Evolutionary conservation across 768 basidiomycete genomes (phyloP), one percentile per base, ranked within the genome.

Genomic region (Atractiella rhizophila): DNA sequence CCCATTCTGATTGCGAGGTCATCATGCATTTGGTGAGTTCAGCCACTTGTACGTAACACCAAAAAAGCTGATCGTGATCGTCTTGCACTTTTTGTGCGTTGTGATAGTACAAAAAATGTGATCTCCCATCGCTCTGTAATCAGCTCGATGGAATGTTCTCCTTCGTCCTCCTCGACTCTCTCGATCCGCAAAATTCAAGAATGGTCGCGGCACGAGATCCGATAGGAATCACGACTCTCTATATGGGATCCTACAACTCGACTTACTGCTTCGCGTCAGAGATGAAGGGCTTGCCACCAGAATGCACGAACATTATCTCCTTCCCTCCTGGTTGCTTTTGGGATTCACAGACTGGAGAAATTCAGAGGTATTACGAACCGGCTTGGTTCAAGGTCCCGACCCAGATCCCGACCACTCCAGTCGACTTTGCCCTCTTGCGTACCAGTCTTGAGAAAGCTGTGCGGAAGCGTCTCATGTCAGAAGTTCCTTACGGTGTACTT

Each of bases 121-220:
- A 64, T 40, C 43, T 47, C 54, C 79, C 70, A 49, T 68, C 68
- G 4, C 63, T 88, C 21, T 80, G 78, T 62, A 61, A 62, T 55
- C 64, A 70, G 55, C 74, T 98, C 44, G 91, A 98, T 56, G 91
- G 91, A 49, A 88, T 98, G 81, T 98, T 98, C 64, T 85, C 88
- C 2, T 98, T 96, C 55, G 77, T 94, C 48, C 69, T 96, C 33
- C 66, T 96, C 44, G 91, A 98, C 61, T 79, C 82, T 11, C 75
- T 78, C 44, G 65, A 76, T 1, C 88, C 88, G 8, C n/a, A n/a
- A n/a, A n/a, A n/a, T n/a, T 67, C 82, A 19, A 72, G 88, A 40
- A 65, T 98, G 46, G 83, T 98, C 53, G 91, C 86, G 45, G 83
- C 85, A 4, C 78, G 91, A 28, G 91, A 98, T 57, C 85, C 91